Conservation (phyloP, 2,329 filamentous ascomycete species). For the Penicillium paneum region DNA sequence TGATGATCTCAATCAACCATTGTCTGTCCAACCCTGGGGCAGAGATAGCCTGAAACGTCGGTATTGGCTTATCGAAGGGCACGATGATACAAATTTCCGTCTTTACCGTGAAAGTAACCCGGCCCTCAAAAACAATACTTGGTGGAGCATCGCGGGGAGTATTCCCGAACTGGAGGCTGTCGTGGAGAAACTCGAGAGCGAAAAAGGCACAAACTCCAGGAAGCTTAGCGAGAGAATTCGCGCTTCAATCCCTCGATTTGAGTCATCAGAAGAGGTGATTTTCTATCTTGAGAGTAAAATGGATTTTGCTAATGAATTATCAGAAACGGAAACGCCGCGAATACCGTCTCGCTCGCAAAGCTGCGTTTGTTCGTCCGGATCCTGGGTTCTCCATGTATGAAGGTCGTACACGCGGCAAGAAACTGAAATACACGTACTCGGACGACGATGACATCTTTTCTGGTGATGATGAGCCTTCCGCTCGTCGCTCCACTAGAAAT, state of each 20-base stretch:
- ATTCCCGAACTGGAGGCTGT: slow-evolving; percentile 81
- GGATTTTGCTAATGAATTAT: slow-evolving; percentile 14
- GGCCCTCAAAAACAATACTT: slow-evolving; percentile 70
- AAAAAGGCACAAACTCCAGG: slow-evolving; percentile 77
- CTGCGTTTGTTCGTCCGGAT: slow-evolving; percentile 82
- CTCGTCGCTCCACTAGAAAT: slow-evolving; percentile 63
- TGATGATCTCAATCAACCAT: slow-evolving; percentile 74
- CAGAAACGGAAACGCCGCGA: slow-evolving; percentile 91
- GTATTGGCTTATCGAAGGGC: slow-evolving; percentile 90
- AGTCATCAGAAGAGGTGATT: slow-evolving; percentile 82
- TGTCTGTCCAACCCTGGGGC: slow-evolving; percentile 89
- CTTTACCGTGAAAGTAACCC: slow-evolving; percentile 93
- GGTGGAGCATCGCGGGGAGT: slow-evolving; percentile 87
- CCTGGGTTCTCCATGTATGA: slow-evolving; percentile 92
- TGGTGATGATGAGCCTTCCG: slow-evolving; percentile 63
- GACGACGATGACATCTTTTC: slow-evolving; percentile 75
- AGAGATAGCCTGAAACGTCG: slow-evolving; percentile 84
- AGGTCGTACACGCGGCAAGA: slow-evolving; percentile 91
- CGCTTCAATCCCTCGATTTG: slow-evolving; percentile 80
- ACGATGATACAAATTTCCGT: slow-evolving; percentile 89
- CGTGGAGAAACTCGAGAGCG: slow-evolving; percentile 71
- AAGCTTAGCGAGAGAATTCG: slow-evolving; percentile 73
- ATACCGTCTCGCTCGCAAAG: slow-evolving; percentile 80
- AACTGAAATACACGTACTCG: slow-evolving; percentile 93
- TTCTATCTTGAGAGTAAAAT: neutral